These are phyloP conservation scores for Coniophora puteana DNA, from an alignment of 1,284 basidiomycete genomes.

Conservation along the genomic window DNA sequence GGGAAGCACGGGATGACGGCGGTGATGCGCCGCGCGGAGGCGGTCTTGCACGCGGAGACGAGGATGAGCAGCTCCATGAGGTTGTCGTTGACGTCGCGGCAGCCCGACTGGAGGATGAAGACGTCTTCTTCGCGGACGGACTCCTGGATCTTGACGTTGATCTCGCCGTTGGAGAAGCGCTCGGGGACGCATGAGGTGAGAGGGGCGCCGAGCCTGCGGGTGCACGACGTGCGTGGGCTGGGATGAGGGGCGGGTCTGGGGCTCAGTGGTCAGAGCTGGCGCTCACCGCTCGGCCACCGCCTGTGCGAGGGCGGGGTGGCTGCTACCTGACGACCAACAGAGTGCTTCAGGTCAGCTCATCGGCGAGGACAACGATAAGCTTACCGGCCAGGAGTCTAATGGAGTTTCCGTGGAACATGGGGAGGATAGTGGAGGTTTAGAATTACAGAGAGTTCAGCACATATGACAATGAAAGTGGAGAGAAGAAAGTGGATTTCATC, in stretches of 20 bases:
- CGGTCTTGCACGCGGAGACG: conserved; percentile 94
- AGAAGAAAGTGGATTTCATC: conserved; percentile 1
- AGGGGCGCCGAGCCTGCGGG: conserved; percentile 76
- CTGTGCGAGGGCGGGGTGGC: conserved; percentile 95
- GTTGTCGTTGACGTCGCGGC: conserved; percentile 77
- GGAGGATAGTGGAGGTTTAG: too few species aligned
- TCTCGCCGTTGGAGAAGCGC: conserved; percentile 96
- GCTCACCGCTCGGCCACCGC: conserved; percentile 94
- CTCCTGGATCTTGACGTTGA: conserved; percentile 88
- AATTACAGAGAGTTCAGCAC: conserved; percentile 19
- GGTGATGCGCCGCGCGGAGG: conserved; percentile 93
- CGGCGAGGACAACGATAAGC: conserved; percentile 29
- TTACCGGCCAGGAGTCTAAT: conserved; percentile 90
- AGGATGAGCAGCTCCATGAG: conserved; percentile 91
- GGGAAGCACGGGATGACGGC: conserved; percentile 98
- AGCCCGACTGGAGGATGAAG: conserved; percentile 91
- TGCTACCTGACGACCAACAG: conserved; percentile 79
- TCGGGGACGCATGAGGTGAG: conserved; percentile 90
- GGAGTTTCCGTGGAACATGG: conserved; percentile 90
- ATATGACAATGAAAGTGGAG: conserved; percentile 17
- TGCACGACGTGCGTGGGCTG: conserved; percentile 44
- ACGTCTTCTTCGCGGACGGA: conserved; percentile 97
- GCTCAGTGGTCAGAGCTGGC: conserved; percentile 40
- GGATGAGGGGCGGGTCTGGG: too few species aligned
- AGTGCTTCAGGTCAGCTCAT: conserved; percentile 17